Evolutionary conservation across 768 basidiomycete species (phyloP), one percentile per base, ranked within the genome.

Genomic region (Collybia sp.): DNA sequence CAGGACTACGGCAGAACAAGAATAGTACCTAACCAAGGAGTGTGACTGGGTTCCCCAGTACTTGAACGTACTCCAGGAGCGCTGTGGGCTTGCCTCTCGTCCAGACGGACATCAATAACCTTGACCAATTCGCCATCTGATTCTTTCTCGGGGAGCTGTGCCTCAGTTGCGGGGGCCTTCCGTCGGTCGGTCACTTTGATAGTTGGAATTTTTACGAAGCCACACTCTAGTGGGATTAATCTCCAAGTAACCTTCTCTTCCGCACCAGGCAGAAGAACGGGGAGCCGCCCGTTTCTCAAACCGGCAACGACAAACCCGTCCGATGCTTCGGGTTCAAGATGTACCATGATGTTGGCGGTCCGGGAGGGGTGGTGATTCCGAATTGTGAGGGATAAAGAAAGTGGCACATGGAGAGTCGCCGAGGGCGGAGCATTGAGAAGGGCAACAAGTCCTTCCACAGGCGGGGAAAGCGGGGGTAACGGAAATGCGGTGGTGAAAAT

Each of bases 231-330:
- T 1, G 89, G 85, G 20, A 89, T 74, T 30, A 90, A 58, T 20
- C 73, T 76, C 85, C 88, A 92, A 9, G 65, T 64, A 16, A 91
- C 43, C 47, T 62, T 72, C 53, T 82, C 82, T 60, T 90, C 88
- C 19, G 72, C 68, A 5, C 83, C 83, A 0, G 92, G 85, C 36
- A 88, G 68, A n/a, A 97, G 66, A 38, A 85, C 65, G 2, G 89
- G 83, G 8, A 91, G 52, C 9, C 82, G 76, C 2, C 81, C 80
- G 41, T 69, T 77, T 40, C 88, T 71, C 31, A 87, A 59, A 0
- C 94, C 93, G 2, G 88, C 78, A 36, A 93, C 79, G 12, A 93
- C 80, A 62, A 96, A 95, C n/a, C 75, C 72, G 35, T 89, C 88
- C 11, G 75, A 64, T 0, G 65, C 49, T 12, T 85, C 82, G 1